A percentile compares a stretch with the other conserved stretches of the same genome.
phyloP scores from a whole-genome alignment of 2,329 filamentous ascomycete genomes.

The Shiraia sp. region DNA sequence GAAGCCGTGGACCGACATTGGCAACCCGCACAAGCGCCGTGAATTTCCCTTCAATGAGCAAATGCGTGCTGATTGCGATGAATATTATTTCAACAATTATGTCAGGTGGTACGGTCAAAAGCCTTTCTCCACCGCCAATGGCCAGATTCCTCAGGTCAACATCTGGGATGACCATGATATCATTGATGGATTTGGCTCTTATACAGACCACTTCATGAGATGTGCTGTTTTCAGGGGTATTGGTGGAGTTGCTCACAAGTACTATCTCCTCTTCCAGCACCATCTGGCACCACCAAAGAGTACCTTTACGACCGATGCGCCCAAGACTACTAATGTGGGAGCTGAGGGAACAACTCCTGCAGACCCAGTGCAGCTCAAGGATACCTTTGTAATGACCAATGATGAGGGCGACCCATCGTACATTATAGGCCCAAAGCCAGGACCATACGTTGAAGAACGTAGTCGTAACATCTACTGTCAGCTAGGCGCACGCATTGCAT shows the following conservation, averaged over 20 bases:
- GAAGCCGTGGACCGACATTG: slow-evolving; percentile 64
- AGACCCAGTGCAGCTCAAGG: slow-evolving; percentile 72
- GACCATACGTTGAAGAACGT: slow-evolving; percentile 66
- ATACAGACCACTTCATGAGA: slow-evolving; percentile 69
- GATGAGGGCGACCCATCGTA: slow-evolving; percentile 69
- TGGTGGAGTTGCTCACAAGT: slow-evolving; percentile 61
- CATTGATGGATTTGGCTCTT: slow-evolving; percentile 69
- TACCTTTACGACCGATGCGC: slow-evolving; percentile 79
- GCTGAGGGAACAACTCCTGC: slow-evolving; percentile 57
- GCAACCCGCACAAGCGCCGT: slow-evolving; percentile 63
- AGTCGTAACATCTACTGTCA: slow-evolving; percentile 66
- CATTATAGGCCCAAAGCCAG: slow-evolving; percentile 75
- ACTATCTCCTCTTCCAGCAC: slow-evolving; percentile 70
- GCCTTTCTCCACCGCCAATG: slow-evolving; percentile 63
- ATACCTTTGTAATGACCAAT: slow-evolving; percentile 70
- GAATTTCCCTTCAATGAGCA: slow-evolving; percentile 67
- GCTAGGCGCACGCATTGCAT: slow-evolving; percentile 66
- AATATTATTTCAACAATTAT: slow-evolving; percentile 66
- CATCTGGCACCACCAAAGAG: slow-evolving; percentile 82
- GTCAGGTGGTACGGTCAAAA: slow-evolving; percentile 70
- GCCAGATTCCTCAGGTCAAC: slow-evolving; percentile 66
- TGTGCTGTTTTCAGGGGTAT: slow-evolving; percentile 68
- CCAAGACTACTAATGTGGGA: slow-evolving; percentile 54
- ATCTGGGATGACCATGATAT: slow-evolving; percentile 71
- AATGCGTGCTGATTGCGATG: slow-evolving; percentile 62